phyloP scores from a whole-genome alignment of 2,329 filamentous ascomycete genomes.

The Beauveria scarabaeidicola region DNA sequence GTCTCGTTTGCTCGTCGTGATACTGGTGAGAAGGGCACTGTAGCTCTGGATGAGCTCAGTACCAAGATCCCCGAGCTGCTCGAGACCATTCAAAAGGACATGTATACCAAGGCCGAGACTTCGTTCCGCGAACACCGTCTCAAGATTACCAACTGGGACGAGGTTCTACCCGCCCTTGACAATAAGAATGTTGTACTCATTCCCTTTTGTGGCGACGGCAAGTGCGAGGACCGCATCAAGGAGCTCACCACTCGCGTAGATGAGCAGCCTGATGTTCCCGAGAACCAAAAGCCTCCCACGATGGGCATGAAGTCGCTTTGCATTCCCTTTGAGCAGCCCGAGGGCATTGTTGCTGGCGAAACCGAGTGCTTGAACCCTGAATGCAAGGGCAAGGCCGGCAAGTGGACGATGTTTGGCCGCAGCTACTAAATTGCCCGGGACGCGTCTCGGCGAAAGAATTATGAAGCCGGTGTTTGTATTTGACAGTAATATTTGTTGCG shows the following conservation, averaged over 20 bases:
- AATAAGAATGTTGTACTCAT: conserved; percentile 88
- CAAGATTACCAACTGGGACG: conserved; percentile 76
- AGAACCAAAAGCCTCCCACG: conserved; percentile 44
- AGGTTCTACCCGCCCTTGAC: conserved; percentile 85
- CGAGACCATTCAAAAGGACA: conserved; percentile 80
- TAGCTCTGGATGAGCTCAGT: conserved; percentile 65
- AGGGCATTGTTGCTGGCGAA: conserved; percentile 66
- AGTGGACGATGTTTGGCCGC: conserved; percentile 89
- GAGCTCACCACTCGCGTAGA: conserved; percentile 75
- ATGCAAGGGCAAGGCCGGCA: conserved; percentile 66
- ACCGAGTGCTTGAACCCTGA: conserved; percentile 91
- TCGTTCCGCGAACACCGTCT: conserved; percentile 75
- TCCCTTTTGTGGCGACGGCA: conserved; percentile 71
- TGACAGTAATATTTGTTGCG: neutral
- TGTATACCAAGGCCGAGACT: conserved; percentile 67
- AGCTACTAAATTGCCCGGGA: conserved; percentile 41
- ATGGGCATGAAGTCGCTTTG: conserved; percentile 64
- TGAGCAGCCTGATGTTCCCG: conserved; percentile 44
- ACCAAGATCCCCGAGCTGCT: conserved; percentile 72
- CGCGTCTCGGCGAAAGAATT: neutral
- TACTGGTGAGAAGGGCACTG: conserved; percentile 71
- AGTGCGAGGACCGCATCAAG: conserved; percentile 94
- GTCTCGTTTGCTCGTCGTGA: conserved; percentile 85
- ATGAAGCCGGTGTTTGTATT: neutral
- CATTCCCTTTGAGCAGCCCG: conserved; percentile 76